Conservation (phyloP, 2,329 filamentous ascomycete species). For the Emmonsiellopsis sp. region DNA sequence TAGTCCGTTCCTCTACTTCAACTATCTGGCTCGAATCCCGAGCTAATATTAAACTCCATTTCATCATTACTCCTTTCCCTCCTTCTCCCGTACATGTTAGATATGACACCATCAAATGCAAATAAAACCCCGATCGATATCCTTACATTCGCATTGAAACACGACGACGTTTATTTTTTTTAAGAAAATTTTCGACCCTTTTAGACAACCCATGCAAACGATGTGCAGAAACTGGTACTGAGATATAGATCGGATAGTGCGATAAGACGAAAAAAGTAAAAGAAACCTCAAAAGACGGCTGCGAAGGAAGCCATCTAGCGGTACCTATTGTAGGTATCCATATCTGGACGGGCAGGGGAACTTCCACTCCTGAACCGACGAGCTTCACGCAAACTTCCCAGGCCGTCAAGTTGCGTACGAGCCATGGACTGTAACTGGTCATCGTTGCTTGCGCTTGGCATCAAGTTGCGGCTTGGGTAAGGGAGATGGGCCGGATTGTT, state of each 20-base stretch:
- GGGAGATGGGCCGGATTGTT: conserved; percentile 5
- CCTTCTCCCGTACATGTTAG: background rate
- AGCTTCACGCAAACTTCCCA: background rate
- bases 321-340: conserved; percentile 15
- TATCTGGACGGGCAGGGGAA: conserved; percentile 20
- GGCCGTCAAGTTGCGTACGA: background rate
- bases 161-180: too few species aligned
- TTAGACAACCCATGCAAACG: too few species aligned
- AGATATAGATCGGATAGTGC: background rate
- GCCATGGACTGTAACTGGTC: conserved; percentile 3
- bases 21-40: background rate
- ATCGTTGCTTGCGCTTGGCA: conserved; percentile 15
- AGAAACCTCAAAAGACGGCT: conserved; percentile 2
- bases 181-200: too few species aligned
- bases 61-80: background rate
- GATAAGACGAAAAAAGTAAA: background rate
- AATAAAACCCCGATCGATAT: background rate
- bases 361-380: conserved; percentile 9
- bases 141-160: background rate
- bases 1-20: too few species aligned
- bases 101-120: conserved; percentile 1
- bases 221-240: too few species aligned
- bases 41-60: background rate
- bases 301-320: conserved; percentile 7
- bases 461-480: conserved; percentile 17